phyloP scores from a whole-genome alignment of 1,284 basidiomycete species.

The Sphagnurus paluster region DNA sequence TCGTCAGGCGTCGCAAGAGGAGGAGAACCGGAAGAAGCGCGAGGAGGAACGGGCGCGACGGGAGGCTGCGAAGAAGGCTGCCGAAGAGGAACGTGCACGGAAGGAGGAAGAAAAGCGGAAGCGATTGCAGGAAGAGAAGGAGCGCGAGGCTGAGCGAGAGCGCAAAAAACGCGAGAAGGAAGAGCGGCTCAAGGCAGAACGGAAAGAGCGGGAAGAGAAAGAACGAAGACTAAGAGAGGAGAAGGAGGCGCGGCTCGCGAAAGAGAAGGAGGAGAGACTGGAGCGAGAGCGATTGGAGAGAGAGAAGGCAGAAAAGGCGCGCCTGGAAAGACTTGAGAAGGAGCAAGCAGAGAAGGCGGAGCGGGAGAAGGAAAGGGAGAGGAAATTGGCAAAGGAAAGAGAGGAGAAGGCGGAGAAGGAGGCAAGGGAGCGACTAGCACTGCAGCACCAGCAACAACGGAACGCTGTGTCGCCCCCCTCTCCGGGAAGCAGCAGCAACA shows the following conservation, averaged over 20 bases:
- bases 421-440: constrained; percentile 41
- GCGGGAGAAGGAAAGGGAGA: constrained; percentile 44
- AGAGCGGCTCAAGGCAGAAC: constrained; percentile 63
- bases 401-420: constrained; percentile 45
- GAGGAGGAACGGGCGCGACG: constrained; percentile 52
- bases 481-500: constrained; percentile 24
- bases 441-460: constrained; percentile 45
- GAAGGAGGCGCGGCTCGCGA: constrained; percentile 46
- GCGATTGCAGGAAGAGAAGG: constrained; percentile 67
- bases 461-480: constrained; percentile 26
- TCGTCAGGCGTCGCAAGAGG: constrained; percentile 52
- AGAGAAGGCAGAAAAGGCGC: constrained; percentile 60
- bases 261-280: constrained; percentile 53
- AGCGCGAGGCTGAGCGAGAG: constrained; percentile 59
- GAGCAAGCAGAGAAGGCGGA: constrained; percentile 59
- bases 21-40: constrained; percentile 77
- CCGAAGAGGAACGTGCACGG: constrained; percentile 76
- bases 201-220: constrained; percentile 64
- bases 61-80: constrained; percentile 72
- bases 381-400: constrained; percentile 34
- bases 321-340: constrained; percentile 52
- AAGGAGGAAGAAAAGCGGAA: constrained; percentile 80
- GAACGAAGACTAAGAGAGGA: constrained; percentile 47
- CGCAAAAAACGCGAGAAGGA: constrained; percentile 57
- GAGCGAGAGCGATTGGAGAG: constrained; percentile 39